Evolutionary conservation across 164 flowering plant species (phyloP), one percentile per base, ranked within the genome.

Genomic region (Warburgia ugandensis): DNA sequence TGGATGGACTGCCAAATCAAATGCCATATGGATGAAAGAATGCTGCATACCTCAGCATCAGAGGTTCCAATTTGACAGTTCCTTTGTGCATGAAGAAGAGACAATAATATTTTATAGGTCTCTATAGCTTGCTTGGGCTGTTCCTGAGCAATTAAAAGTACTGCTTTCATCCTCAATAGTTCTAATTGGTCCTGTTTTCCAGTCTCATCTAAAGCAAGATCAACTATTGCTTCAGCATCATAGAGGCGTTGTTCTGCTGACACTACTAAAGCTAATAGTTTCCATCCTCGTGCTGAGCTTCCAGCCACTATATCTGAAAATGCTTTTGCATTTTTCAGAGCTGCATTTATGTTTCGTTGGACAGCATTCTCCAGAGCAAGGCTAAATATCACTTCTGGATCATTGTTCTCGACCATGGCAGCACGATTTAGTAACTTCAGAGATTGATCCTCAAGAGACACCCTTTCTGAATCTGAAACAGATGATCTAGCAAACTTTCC

Each of bases 111-210:
- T 64, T 81, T 70, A 61, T 74, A 88, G 14, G 89, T 86, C 39
- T 82, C 90, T 37, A 88, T 77, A 17, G 99, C 97, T 44, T 72
- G 76, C 71, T 78, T 80, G 58, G 94, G 97, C 47, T 76, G 85
- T 40, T 84, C 76, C 76, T 77, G 85, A 55, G 92, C 80, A 38
- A 86, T 71, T 63, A 82, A 82, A 56, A 88, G 80, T 32, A 76
- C 70, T 22, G 84, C 95, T 72, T 86, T 94, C 58, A 88, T 63
- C 60, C 83, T 72, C 45, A 86, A 73, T 61, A 88, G 75, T 59
- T 77, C 84, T 37, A 79, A 58, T 47, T 74, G 77, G 39, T 82
- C 91, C 38, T 65, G 60, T 40, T 65, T 65, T 44, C 74, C 87
- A 28, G 72, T 60, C 67, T 94, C 97, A 48, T 86, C 92, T 58